Evolutionary conservation across 306 rosid species (phyloP).

Genomic region (Rosa multiflora): DNA sequence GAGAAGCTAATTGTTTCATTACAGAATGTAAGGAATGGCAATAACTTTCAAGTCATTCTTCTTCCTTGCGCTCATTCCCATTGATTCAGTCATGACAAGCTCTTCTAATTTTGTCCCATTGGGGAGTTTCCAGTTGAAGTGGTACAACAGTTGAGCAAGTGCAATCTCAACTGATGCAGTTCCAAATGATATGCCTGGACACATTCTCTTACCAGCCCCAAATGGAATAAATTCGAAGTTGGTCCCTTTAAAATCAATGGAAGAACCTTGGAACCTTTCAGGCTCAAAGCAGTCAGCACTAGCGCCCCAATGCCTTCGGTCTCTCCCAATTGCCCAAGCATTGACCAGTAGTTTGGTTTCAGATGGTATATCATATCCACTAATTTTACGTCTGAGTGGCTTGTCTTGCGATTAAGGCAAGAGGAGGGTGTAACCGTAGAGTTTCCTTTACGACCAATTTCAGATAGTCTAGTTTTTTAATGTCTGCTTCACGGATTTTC

Average conservation of each 20-base stretch:
- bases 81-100: conserved; percentile 17
- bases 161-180: background rate
- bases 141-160: conserved; percentile 17
- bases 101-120: conserved; percentile 2
- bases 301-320: conserved; percentile 17
- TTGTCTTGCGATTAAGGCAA: conserved; percentile 28
- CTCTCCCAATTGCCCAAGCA: conserved; percentile 42
- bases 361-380: conserved; percentile 29
- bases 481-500: conserved; percentile 13
- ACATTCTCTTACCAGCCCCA: conserved; percentile 39
- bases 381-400: conserved; percentile 26
- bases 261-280: conserved; percentile 7
- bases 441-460: conserved; percentile 39
- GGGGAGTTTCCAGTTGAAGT: conserved; percentile 18
- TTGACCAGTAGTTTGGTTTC: conserved; percentile 29
- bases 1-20: too few species aligned
- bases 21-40: too few species aligned
- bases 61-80: too few species aligned
- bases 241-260: background rate
- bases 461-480: conserved; percentile 30
- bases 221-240: conserved; percentile 2
- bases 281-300: conserved; percentile 6
- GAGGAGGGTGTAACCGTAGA: conserved; percentile 34
- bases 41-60: too few species aligned
- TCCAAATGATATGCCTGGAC: background rate